Evolutionary conservation across 805 yeast species (phyloP).

Genomic region (Teunomyces kruisii): DNA sequence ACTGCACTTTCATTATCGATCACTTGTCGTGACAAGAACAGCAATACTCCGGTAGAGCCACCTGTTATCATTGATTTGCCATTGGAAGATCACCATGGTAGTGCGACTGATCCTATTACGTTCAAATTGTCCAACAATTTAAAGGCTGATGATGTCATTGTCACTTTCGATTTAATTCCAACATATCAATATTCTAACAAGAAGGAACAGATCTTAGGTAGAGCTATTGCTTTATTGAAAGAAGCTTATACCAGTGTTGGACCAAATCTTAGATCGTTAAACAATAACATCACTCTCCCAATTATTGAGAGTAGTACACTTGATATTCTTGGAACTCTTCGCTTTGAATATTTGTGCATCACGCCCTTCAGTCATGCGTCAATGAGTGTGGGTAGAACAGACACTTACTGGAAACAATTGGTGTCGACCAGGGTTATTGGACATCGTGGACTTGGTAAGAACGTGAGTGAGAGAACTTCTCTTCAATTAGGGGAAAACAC

Average conservation of each 20-base stretch:
- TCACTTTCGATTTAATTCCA: slow-evolving; percentile 86
- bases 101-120: slow-evolving; percentile 70
- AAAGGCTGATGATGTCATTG: slow-evolving; percentile 50
- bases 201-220: slow-evolving; percentile 58
- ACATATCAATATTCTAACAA: slow-evolving; percentile 60
- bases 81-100: slow-evolving; percentile 69
- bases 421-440: slow-evolving; percentile 92
- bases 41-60: slow-evolving; percentile 43
- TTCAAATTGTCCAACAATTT: slow-evolving; percentile 56
- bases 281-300: slow-evolving; percentile 68
- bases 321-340: slow-evolving; percentile 73
- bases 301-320: slow-evolving; percentile 69
- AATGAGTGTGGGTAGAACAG: slow-evolving; percentile 63
- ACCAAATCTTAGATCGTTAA: slow-evolving; percentile 60
- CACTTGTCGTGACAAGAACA: slow-evolving; percentile 32
- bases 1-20: slow-evolving; percentile 80
- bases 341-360: slow-evolving; percentile 72
- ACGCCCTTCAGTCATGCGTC: slow-evolving; percentile 71
- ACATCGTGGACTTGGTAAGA: slow-evolving; percentile 93
- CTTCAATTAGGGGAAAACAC: slow-evolving; percentile 95
- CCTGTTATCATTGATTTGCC: slow-evolving; percentile 76
- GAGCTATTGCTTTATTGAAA: slow-evolving; percentile 76
- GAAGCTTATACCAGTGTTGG: slow-evolving; percentile 69
- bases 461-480: slow-evolving; percentile 65
- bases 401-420: slow-evolving; percentile 88